Base-by-base conservation (phyloP, 176 grass and related monocot species). In the Hordeum marinum region DNA sequence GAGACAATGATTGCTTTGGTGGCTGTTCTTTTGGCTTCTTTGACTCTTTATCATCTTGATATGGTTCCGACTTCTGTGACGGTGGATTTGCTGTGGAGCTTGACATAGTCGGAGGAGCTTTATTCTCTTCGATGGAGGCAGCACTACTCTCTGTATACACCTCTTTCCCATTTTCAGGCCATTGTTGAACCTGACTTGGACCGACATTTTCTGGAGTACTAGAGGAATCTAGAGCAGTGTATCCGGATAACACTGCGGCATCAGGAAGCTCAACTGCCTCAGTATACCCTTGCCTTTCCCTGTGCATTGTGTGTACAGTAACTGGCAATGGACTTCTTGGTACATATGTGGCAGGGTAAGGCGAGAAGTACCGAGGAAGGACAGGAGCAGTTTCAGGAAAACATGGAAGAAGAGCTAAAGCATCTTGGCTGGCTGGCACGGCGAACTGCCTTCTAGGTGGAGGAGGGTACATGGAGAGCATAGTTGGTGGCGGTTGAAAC, bases 391-490 rank as follows among this genome's bases (percentile, higher is more conserved):
- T 52, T 72, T 85, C 86, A 65, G 68, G 70, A 67, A 88, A 86
- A 48, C 68, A 89, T 70, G 83, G 72, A 75, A 85, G 36, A 63
- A 83, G 81, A 72, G 72, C 72, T 80, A 81, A 18, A 64, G 63
- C 67, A 77, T 88, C 79, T 77, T 90, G 82, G 15, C 37, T 65
- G 34, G 68, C 45, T 11, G 85, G 80, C 13, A 73, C 36, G 4
- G 74, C 45, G 37, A 86, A 83, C 52, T 86, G 82, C 31, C 80
- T 75, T 86, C 61, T 80, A 75, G 78, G 50, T 82, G 85, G 76
- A 84, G 85, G 59, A 84, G 82, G 63, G 54, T 92, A 92, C 42
- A 95, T 23, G 60, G 80, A 76, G 45, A 73, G 85, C 26, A 87
- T 39, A 88, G 81, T 45, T 81, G 85, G 21, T 78, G 88, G 57